Conservation (phyloP, 768 basidiomycete species). For the Austroboletus eburneus region DNA sequence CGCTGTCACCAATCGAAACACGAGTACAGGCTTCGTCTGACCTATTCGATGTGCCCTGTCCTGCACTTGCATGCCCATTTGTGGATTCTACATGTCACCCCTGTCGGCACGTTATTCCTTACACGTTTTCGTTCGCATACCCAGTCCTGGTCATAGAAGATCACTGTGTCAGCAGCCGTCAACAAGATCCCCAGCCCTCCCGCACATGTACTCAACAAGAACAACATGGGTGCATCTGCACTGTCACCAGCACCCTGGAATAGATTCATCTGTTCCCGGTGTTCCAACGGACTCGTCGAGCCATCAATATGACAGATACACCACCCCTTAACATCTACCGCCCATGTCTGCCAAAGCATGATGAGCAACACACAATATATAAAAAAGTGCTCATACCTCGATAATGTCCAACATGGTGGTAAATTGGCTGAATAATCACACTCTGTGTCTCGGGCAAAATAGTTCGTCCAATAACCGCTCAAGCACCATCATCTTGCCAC, state of each 20-base stretch:
- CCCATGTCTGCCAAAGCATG: not conserved
- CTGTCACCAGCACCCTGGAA: too few species aligned
- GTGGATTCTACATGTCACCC: too few species aligned
- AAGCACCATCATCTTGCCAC: constrained; percentile 96
- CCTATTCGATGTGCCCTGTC: constrained; percentile 97
- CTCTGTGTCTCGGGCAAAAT: constrained; percentile 91
- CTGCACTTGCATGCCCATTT: constrained; percentile 98
- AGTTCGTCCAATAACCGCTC: constrained; percentile 86
- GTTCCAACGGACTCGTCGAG: constrained; percentile 96
- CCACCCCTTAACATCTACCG: too few species aligned
- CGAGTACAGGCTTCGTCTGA: constrained; percentile 84
- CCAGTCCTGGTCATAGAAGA: constrained; percentile 97
- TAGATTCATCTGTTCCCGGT: constrained; percentile 92
- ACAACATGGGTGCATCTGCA: too few species aligned
- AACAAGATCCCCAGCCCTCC: constrained; percentile 97
- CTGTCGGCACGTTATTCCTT: too few species aligned
- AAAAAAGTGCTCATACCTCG: constrained; percentile 95
- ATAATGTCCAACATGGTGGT: constrained; percentile 95
- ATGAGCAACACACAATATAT: constrained; percentile 62
- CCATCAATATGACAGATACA: constrained; percentile 85
- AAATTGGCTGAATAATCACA: constrained; percentile 99
- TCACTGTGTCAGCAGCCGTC: constrained; percentile 91
- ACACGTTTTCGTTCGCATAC: too few species aligned
- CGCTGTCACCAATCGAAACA: constrained; percentile 81
- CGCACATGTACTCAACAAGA: constrained; percentile 93